These are phyloP conservation scores for Tubosaeta sp. DNA, from an alignment of 768 basidiomycete species.

Conservation along the genomic window DNA sequence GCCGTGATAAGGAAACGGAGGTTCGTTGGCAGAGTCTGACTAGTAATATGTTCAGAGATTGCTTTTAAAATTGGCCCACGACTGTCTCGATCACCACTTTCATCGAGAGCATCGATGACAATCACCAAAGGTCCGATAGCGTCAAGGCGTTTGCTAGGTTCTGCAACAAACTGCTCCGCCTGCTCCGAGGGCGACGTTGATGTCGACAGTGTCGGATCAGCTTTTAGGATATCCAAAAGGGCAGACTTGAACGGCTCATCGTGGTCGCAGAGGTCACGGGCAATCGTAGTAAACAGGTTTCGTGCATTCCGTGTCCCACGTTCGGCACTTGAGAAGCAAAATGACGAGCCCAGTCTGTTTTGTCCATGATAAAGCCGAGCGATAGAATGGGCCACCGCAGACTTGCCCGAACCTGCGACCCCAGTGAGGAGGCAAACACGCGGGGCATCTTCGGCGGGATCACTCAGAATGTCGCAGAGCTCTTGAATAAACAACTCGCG, in stretches of 20 bases:
- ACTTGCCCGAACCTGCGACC: not conserved
- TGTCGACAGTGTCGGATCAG: conserved; percentile 1
- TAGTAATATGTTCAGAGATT: not conserved
- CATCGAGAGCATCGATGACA: conserved; percentile 29
- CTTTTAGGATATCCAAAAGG: conserved; percentile 3
- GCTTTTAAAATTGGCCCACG: conserved; percentile 15
- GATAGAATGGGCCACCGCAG: not conserved
- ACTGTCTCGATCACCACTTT: conserved; percentile 8
- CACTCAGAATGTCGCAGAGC: not conserved
- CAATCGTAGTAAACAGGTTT: conserved; percentile 25
- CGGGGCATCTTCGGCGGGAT: not conserved
- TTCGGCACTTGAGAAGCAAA: conserved; percentile 13
- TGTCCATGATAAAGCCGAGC: conserved; percentile 10
- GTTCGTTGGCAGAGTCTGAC: conserved; percentile 8
- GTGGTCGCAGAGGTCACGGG: conserved; percentile 22
- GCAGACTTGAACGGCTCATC: conserved; percentile 13
- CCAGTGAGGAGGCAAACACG: conserved; percentile 21
- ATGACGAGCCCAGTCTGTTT: conserved; percentile 20
- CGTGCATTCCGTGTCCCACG: conserved; percentile 5
- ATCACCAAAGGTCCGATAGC: conserved; percentile 23
- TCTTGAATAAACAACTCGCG: not conserved
- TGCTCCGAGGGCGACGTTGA: conserved; percentile 8
- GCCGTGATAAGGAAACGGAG: conserved; percentile 18
- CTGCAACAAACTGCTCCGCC: conserved; percentile 17
- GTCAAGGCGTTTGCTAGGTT: conserved; percentile 10